phyloP scores from a whole-genome alignment of 1,139 yeast species.

The Groenewaldozyma auringiensis region DNA sequence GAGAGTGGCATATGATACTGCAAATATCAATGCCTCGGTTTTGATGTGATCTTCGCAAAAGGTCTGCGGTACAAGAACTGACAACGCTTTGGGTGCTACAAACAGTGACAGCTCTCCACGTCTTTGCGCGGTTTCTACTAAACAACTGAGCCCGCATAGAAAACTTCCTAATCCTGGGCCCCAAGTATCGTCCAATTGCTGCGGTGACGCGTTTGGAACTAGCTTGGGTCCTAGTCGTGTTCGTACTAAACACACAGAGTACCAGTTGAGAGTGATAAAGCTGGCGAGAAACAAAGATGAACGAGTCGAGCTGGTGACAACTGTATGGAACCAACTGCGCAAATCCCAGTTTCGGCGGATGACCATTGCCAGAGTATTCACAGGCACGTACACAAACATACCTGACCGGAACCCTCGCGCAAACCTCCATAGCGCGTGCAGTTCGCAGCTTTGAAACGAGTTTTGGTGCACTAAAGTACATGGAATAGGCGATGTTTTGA shows the following conservation, averaged over 20 bases:
- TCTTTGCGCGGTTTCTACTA: slow-evolving; percentile 33
- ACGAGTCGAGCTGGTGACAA: slow-evolving; percentile 21
- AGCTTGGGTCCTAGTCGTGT: slow-evolving; percentile 31
- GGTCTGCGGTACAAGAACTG: slow-evolving; percentile 29
- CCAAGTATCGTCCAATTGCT: slow-evolving; percentile 31
- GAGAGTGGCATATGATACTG: slow-evolving; percentile 33
- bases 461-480: slow-evolving; percentile 36
- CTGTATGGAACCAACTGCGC: slow-evolving; percentile 8
- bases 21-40: slow-evolving; percentile 29
- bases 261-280: slow-evolving; percentile 36
- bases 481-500: slow-evolving; percentile 31
- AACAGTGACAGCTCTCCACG: slow-evolving; percentile 39
- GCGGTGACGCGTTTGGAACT: slow-evolving; percentile 24
- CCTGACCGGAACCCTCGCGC: slow-evolving; percentile 33
- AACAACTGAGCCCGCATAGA: slow-evolving; percentile 34
- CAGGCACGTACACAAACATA: slow-evolving; percentile 25
- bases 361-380: slow-evolving; percentile 19
- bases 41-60: slow-evolving; percentile 21
- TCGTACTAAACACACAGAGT: slow-evolving; percentile 35
- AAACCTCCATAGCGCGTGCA: slow-evolving; percentile 35
- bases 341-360: slow-evolving; percentile 8
- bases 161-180: slow-evolving; percentile 34
- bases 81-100: slow-evolving; percentile 37
- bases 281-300: slow-evolving; percentile 37
- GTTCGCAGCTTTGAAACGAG: slow-evolving; percentile 32